Conservation (phyloP, 83 land plant genomes). For the Larix sibirica region DNA sequence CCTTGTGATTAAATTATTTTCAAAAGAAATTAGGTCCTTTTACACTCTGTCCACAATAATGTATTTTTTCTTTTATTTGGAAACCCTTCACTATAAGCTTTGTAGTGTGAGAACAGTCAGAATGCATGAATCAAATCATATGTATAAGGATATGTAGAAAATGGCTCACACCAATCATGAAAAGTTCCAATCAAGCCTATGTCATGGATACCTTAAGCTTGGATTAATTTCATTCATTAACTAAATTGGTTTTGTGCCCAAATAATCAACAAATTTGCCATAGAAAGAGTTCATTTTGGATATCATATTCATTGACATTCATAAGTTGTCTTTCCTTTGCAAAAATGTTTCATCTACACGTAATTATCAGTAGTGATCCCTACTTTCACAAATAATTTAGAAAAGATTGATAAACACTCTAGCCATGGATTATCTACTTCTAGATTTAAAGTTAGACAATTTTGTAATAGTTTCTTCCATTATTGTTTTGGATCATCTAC, state of each 20-base stretch:
- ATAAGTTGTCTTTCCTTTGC: slow-evolving; percentile 52
- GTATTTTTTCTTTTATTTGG: slow-evolving; percentile 65
- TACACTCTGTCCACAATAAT: too few species aligned
- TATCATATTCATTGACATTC: slow-evolving; percentile 55
- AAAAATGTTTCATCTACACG: slow-evolving; percentile 36
- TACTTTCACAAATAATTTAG: slow-evolving; percentile 35
- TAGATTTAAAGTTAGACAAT: slow-evolving; percentile 43
- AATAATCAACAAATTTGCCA: slow-evolving; percentile 71
- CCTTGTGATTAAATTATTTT: too few species aligned
- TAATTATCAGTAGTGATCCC: slow-evolving; percentile 34
- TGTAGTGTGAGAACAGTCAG: slow-evolving; percentile 39
- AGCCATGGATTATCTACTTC: slow-evolving; percentile 32
- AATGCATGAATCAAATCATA: not conserved
- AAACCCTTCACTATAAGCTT: slow-evolving; percentile 48
- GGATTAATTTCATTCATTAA: slow-evolving; percentile 77
- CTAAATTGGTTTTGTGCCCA: slow-evolving; percentile 60
- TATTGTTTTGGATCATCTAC: slow-evolving; percentile 48
- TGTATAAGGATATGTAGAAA: not conserved
- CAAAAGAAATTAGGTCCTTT: too few species aligned
- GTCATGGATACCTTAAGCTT: slow-evolving; percentile 52
- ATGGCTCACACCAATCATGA: slow-evolving; percentile 60
- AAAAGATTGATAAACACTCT: slow-evolving; percentile 52
- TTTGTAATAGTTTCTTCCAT: slow-evolving; percentile 64
- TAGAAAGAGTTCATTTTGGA: slow-evolving; percentile 61
- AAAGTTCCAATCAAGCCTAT: slow-evolving; percentile 69